These are phyloP conservation scores for Cercospora sp. DNA, from an alignment of 2,329 filamentous ascomycete genomes.

Conservation along the genomic window DNA sequence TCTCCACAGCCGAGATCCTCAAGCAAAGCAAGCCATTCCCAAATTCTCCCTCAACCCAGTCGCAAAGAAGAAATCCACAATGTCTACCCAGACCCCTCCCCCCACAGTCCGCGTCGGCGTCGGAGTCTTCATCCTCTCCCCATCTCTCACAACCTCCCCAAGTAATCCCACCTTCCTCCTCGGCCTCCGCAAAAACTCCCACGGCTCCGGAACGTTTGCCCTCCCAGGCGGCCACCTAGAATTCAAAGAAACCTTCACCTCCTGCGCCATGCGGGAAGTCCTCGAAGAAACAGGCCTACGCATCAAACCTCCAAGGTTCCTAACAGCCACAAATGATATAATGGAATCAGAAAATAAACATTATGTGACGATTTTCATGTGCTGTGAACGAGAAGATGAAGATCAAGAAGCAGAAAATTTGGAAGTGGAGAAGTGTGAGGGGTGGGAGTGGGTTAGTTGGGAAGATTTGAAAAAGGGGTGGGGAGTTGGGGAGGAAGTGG, in stretches of 20 bases:
- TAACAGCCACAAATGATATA: constrained; percentile 67
- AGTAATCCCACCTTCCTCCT: constrained; percentile 50
- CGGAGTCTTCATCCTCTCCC: constrained; percentile 47
- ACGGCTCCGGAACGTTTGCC: constrained; percentile 42
- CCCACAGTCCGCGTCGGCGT: constrained; percentile 45
- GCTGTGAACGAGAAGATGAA: constrained; percentile 52
- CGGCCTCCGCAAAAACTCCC: constrained; percentile 50
- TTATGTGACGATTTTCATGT: constrained; percentile 72
- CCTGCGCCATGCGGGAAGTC: constrained; percentile 66
- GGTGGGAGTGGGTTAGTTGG: constrained; percentile 58
- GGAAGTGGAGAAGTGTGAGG: constrained; percentile 57
- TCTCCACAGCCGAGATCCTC: too few species aligned
- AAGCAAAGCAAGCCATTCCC: background rate
- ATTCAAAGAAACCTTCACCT: constrained; percentile 61
- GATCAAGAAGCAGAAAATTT: constrained; percentile 49
- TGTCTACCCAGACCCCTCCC: background rate
- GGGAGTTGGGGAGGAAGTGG: constrained; percentile 20
- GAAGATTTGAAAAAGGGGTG: constrained; percentile 42
- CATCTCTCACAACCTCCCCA: constrained; percentile 34
- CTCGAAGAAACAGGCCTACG: constrained; percentile 69
- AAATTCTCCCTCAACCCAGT: too few species aligned
- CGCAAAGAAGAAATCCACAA: too few species aligned
- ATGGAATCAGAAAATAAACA: constrained; percentile 64
- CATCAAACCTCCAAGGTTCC: constrained; percentile 54
- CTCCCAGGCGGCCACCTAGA: constrained; percentile 78